Percentiles rank a stretch among this genome's conserved stretches.
Conservation (phyloP, 2,329 filamentous ascomycete genomes). For the Venturiaceae sp. region DNA sequence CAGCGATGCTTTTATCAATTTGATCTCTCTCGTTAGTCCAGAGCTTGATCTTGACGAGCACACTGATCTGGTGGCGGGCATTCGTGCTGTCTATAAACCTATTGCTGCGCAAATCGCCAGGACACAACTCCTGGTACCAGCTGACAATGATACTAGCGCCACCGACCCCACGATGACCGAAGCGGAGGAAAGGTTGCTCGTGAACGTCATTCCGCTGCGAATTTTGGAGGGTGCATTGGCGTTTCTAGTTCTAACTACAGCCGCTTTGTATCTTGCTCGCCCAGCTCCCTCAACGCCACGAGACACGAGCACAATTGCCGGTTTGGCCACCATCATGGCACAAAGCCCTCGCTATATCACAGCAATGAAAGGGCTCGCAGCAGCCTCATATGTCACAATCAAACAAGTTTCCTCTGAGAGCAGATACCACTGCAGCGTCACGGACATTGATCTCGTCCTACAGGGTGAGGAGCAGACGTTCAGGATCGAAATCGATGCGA, state of each 20-base stretch:
- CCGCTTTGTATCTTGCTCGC: not conserved
- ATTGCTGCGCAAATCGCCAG: not conserved
- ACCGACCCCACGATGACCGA: not conserved
- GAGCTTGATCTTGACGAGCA: not conserved
- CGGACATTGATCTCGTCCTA: not conserved
- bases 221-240: not conserved
- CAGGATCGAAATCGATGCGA: not conserved
- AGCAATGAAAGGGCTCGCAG: not conserved
- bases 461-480: not conserved
- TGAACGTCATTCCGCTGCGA: not conserved
- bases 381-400: not conserved
- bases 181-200: not conserved
- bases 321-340: conserved; percentile 1
- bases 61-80: not conserved
- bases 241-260: not conserved
- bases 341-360: not conserved
- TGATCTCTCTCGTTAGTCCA: not conserved
- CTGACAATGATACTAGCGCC: not conserved
- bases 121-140: not conserved
- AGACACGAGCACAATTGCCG: not conserved
- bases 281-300: not conserved
- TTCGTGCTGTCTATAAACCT: not conserved
- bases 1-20: not conserved
- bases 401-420: not conserved
- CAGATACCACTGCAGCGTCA: not conserved